phyloP scores from a whole-genome alignment of 169 alveolate genomes.

The Plasmodium relictum region DNA sequence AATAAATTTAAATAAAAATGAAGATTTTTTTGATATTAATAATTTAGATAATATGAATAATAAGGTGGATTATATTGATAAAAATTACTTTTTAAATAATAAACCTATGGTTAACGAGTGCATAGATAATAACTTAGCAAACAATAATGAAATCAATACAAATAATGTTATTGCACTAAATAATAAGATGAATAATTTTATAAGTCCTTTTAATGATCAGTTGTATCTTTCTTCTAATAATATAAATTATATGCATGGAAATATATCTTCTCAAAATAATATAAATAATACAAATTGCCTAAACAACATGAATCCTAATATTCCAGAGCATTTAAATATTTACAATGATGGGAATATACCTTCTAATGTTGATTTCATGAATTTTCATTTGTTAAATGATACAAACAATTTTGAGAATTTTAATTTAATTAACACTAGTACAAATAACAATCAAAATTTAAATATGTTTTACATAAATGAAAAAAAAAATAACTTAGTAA shows the following conservation, averaged over 20 bases:
- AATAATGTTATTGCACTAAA: slow-evolving; percentile 19
- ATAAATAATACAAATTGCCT: not conserved
- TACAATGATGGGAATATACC: slow-evolving; percentile 30
- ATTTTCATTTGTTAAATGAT: slow-evolving; percentile 18
- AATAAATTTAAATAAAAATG: not conserved
- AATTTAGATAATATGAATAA: not conserved
- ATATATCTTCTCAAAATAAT: slow-evolving; percentile 2
- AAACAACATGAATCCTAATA: not conserved
- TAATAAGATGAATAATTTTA: slow-evolving; percentile 39
- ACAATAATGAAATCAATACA: not conserved
- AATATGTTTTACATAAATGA: slow-evolving; percentile 1
- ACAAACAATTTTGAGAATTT: slow-evolving; percentile 2
- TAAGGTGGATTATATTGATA: not conserved
- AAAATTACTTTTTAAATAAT: not conserved
- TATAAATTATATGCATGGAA: slow-evolving; percentile 31
- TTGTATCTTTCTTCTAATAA: slow-evolving; percentile 24
- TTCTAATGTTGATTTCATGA: slow-evolving; percentile 24
- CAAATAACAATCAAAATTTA: not conserved
- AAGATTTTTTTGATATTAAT: not conserved
- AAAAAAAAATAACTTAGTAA: slow-evolving; percentile 11
- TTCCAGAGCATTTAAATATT: slow-evolving; percentile 15
- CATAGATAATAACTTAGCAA: not conserved
- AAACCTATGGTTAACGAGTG: slow-evolving; percentile 6
- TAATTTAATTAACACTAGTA: not conserved
- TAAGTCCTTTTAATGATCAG: slow-evolving; percentile 22